Base-by-base conservation (phyloP, 768 basidiomycete genomes). In the Lanmaoa pseudosensibilis region DNA sequence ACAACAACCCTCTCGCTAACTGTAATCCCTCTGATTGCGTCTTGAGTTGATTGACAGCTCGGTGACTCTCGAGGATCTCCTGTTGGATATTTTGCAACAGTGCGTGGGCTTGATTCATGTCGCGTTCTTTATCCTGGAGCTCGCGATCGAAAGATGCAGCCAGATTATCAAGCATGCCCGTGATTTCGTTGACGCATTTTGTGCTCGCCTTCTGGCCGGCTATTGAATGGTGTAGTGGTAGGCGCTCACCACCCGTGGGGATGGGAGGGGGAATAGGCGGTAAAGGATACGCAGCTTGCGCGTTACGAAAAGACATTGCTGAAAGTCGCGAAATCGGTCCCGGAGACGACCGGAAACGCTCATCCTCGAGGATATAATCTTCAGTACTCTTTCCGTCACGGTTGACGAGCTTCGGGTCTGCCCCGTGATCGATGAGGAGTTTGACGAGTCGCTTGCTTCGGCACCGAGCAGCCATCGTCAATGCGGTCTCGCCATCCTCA, bases 291-390 rank as follows among this genome's bases (percentile, higher is more conserved):
- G 77, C 65, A 7, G 79, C 84, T 54, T 89, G 87, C 0, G 83
- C 78, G 57, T 87, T 88, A 52, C 90, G 83, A 71, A 83, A 90
- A 11, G 87, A 86, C 86, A 90, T 87, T 19, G 81, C 74, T 25
- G 79, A 69, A 21, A 79, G 74, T 46, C 89, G 83, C 10, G 90
- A 86, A 13, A 85, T 81, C 8, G 92, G 87, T 0, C 85, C 82
- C 3, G 95, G 95, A 8, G 94, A 96, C 1, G 92, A 90, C 38
- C 96, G 83, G 76, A 98, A 98, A 46, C 95, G 85, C 72, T 98
- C 97, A 69, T 99, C 97, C 71, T 99, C 97, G 36, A 99, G 81
- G 60, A 99, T 98, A 67, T 98, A 99, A 70, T 98, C 97, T 74
- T 99, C 96, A 3, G 97, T 91, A 57, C 88, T 94, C 77, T 98